Evolutionary conservation across 768 basidiomycete species (phyloP), one percentile per base, ranked within the genome.

Genomic region (Lactarius tabidus): DNA sequence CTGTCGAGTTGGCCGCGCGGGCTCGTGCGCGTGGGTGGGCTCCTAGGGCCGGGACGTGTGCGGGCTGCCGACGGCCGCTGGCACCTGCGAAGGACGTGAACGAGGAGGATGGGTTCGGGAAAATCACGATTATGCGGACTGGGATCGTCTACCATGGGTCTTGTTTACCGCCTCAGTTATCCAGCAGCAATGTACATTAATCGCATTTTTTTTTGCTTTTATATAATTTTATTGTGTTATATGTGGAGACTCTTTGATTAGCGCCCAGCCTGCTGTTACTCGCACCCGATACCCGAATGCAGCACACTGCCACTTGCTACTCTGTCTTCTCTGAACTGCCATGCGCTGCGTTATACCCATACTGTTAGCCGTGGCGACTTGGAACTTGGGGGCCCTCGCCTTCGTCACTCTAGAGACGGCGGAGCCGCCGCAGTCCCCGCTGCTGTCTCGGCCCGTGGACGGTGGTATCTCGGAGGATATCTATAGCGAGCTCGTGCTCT

Each of bases 21-120:
- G 86, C 86, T 70, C 84, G 86, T 60, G 76, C 73, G 62, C 80
- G 77, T 59, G 91, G 90, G 3, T 90, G 89, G 90, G 76, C 81
- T 18, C 75, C 84, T 26, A 72, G 72, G n/a, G 73, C 74, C n/a
- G 77, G 77, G 29, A 73, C 74, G 15, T 92, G 90, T 72, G 72
- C 75, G 4, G 72, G 72, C 36, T 92, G 90, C 69, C 80, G 80
- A 58, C 77, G 82, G 65, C 73, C 80, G 26, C 70, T 28, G 57
- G 66, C 58, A 7, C 70, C 69, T 10, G 69, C 57, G 53, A 60
- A 64, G 7, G 52, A 58, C 18, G 63, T 28, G 0, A 73, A 72
- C 39, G 63, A 56, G 17, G 63, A 35, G 41, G 57, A 54, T 29
- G 43, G 26, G 55, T 51, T 51, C 14, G 23, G 35, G 71, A 76